Evolutionary conservation across 345 rosid species (phyloP).

Genomic region (Ceriops zippeliana): DNA sequence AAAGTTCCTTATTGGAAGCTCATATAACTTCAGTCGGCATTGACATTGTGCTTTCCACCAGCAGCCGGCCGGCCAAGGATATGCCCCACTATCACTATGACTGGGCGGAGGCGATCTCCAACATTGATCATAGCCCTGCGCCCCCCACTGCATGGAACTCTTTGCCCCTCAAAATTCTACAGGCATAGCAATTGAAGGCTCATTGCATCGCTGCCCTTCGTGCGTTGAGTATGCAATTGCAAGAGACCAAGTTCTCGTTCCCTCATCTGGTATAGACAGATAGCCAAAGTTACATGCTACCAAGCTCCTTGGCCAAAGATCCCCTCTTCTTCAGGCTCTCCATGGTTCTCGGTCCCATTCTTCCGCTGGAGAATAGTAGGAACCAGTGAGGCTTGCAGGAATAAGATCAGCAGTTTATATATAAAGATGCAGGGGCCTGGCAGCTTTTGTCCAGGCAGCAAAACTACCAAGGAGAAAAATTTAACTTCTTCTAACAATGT

Average conservation of each 20-base stretch:
- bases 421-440: no score
- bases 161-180: constrained; percentile 2
- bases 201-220: not conserved
- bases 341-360: not conserved
- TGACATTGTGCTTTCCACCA: not conserved
- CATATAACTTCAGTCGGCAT: not conserved
- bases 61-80: not conserved
- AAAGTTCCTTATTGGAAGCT: not conserved
- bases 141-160: not conserved
- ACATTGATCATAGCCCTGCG: no score
- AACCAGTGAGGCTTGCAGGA: not conserved
- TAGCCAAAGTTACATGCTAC: not conserved
- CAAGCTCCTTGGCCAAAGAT: not conserved
- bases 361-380: not conserved
- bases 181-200: not conserved
- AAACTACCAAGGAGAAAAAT: not conserved
- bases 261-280: not conserved
- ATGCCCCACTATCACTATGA: not conserved
- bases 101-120: not conserved
- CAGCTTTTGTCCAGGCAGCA: not conserved
- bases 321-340: not conserved
- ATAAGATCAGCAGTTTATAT: not conserved
- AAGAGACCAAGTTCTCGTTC: not conserved
- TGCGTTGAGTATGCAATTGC: not conserved
- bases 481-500: no score